These are phyloP conservation scores for Diaporthe vaccinii DNA, from an alignment of 2,329 filamentous ascomycete species.

Conservation along the genomic window DNA sequence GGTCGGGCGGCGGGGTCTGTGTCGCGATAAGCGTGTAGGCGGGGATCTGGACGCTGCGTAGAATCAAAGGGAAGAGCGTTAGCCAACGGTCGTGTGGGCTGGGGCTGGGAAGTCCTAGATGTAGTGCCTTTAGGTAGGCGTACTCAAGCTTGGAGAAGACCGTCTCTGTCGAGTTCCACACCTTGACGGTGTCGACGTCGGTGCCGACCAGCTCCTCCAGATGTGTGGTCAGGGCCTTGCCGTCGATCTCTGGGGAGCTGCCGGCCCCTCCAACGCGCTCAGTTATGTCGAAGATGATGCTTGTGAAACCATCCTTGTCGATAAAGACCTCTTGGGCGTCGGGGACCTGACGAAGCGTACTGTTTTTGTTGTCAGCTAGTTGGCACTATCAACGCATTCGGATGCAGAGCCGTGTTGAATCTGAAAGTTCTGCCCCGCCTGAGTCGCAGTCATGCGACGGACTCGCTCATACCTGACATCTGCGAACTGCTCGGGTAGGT, in stretches of 20 bases:
- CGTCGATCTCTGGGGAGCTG: constrained; percentile 72
- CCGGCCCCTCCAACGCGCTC: constrained; percentile 77
- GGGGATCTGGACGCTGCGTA: constrained; percentile 63
- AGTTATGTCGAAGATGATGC: constrained; percentile 90
- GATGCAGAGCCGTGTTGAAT: not conserved
- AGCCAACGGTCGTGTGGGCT: not conserved
- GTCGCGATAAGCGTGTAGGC: constrained; percentile 80
- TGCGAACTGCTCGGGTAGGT: constrained; percentile 76
- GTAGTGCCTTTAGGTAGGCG: constrained; percentile 43
- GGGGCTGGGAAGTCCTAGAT: not conserved
- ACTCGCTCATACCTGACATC: constrained; percentile 76
- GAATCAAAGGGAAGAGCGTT: not conserved
- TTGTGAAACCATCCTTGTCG: constrained; percentile 85
- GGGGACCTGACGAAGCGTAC: constrained; percentile 80
- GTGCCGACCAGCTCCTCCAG: constrained; percentile 77
- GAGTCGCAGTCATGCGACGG: not conserved
- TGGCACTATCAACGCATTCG: not conserved
- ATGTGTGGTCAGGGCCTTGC: constrained; percentile 77
- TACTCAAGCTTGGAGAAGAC: constrained; percentile 69
- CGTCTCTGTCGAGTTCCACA: constrained; percentile 75
- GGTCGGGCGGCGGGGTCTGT: constrained; percentile 60
- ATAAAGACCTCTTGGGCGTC: constrained; percentile 95
- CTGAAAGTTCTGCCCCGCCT: not conserved
- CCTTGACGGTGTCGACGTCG: constrained; percentile 73
- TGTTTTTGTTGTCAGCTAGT: constrained; percentile 49